Evolutionary conservation across 345 rosid genomes (phyloP).

Genomic region (Euphorbia tirucalli): DNA sequence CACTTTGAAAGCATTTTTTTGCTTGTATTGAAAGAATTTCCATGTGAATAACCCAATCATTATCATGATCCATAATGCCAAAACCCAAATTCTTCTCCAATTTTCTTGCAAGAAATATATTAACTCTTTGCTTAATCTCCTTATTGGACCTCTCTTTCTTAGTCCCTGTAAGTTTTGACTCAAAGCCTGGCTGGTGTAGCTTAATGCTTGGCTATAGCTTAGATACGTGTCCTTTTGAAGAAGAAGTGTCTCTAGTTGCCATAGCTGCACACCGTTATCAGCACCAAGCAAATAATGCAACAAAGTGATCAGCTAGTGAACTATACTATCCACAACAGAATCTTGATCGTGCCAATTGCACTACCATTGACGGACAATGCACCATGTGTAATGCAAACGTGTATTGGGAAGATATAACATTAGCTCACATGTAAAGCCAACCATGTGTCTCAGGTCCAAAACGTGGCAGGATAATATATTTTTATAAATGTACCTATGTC

Average conservation of each 20-base stretch:
- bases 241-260: slow-evolving; percentile 98
- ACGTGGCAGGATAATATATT: slow-evolving; percentile 15
- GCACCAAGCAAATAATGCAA: slow-evolving; percentile 2
- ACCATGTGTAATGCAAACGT: slow-evolving; percentile 9
- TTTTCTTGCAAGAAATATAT: slow-evolving; percentile 75
- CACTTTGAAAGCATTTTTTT: slow-evolving; percentile 57
- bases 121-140: slow-evolving; percentile 48
- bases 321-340: slow-evolving; percentile 10
- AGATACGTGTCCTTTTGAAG: slow-evolving; percentile 93
- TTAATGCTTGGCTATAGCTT: slow-evolving; percentile 90
- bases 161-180: slow-evolving; percentile 98
- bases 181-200: slow-evolving; percentile 96
- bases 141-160: slow-evolving; percentile 49
- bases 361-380: slow-evolving; percentile 14
- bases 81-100: slow-evolving; percentile 94
- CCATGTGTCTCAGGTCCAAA: slow-evolving; percentile 19
- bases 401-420: not conserved
- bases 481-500: slow-evolving; percentile 1
- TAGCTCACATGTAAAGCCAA: slow-evolving; percentile 34
- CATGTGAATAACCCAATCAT: slow-evolving; percentile 83
- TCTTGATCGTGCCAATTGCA: slow-evolving; percentile 22
- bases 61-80: slow-evolving; percentile 69
- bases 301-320: slow-evolving; percentile 1
- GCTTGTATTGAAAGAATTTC: slow-evolving; percentile 86
- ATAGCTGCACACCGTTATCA: slow-evolving; percentile 55